Evolutionary conservation across 1,284 basidiomycete genomes (phyloP).

Genomic region (Pseudozyma tsukubaensis): DNA sequence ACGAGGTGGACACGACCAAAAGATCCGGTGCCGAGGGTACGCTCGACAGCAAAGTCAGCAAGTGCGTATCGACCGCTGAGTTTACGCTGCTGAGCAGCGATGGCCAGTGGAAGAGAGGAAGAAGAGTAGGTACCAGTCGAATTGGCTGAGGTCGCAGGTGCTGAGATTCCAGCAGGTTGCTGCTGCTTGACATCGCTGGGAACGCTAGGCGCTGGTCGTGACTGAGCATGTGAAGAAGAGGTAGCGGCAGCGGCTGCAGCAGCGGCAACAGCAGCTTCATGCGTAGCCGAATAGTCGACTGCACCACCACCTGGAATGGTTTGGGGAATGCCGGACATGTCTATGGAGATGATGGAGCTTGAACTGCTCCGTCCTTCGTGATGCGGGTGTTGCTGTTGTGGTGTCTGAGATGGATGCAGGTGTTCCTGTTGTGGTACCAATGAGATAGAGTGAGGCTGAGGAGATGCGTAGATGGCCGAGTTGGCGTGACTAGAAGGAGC

Average conservation of each 20-base stretch:
- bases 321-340: slow-evolving; percentile 32
- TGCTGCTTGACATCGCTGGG: slow-evolving; percentile 10
- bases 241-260: slow-evolving; percentile 33
- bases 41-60: slow-evolving; percentile 61
- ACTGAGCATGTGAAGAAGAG: slow-evolving; percentile 8
- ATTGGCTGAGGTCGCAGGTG: slow-evolving; percentile 38
- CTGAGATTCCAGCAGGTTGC: slow-evolving; percentile 9
- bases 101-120: slow-evolving; percentile 41
- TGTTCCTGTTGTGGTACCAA: neutral
- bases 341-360: slow-evolving; percentile 12
- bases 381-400: neutral
- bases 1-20: slow-evolving; percentile 68
- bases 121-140: slow-evolving; percentile 47
- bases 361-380: neutral
- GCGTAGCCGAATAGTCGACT: slow-evolving; percentile 38
- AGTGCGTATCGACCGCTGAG: slow-evolving; percentile 66
- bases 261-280: slow-evolving; percentile 37
- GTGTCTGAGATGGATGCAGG: neutral
- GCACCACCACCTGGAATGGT: neutral
- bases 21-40: slow-evolving; percentile 65
- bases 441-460: neutral
- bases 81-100: slow-evolving; percentile 55
- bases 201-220: neutral
- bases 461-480: neutral
- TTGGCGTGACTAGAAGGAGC: slow-evolving; percentile 31